Evolutionary conservation across 768 basidiomycete genomes (phyloP).

Genomic region (Serendipita indica): DNA sequence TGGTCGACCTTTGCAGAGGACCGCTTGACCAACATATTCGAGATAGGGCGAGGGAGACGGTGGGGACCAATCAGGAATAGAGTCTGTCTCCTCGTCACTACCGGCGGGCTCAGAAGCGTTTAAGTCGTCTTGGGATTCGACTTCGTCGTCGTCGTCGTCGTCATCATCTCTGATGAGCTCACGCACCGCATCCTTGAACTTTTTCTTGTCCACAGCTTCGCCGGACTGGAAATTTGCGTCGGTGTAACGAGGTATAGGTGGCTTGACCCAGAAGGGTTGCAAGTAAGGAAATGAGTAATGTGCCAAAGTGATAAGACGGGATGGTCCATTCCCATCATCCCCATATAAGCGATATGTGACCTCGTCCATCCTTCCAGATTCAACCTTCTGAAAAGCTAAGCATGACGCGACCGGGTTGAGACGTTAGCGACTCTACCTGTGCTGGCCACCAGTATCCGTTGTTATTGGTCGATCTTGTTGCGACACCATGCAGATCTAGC

Average conservation of each 20-base stretch:
- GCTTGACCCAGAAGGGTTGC: background rate
- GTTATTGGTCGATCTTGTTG: background rate
- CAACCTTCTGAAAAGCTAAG: background rate
- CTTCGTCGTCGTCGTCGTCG: constrained; percentile 6
- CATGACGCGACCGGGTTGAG: background rate
- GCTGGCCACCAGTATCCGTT: constrained; percentile 7
- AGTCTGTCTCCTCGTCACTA: background rate
- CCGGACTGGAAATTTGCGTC: background rate
- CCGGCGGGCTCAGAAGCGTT: background rate
- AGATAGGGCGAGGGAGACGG: constrained; percentile 6
- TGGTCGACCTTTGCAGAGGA: constrained; percentile 36
- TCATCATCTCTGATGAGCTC: background rate
- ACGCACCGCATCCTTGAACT: background rate
- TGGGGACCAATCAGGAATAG: background rate
- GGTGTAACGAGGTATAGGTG: background rate
- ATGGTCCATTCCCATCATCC: background rate
- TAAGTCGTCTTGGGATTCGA: no score
- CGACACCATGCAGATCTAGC: background rate
- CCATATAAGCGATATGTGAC: background rate
- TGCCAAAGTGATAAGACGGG: background rate
- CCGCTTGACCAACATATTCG: constrained; percentile 35
- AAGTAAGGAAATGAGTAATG: background rate
- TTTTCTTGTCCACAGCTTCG: background rate
- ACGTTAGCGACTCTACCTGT: background rate
- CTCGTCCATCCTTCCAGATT: background rate